Evolutionary conservation across 331 rosid genomes (phyloP).

Genomic region (Dryas integrifolia): DNA sequence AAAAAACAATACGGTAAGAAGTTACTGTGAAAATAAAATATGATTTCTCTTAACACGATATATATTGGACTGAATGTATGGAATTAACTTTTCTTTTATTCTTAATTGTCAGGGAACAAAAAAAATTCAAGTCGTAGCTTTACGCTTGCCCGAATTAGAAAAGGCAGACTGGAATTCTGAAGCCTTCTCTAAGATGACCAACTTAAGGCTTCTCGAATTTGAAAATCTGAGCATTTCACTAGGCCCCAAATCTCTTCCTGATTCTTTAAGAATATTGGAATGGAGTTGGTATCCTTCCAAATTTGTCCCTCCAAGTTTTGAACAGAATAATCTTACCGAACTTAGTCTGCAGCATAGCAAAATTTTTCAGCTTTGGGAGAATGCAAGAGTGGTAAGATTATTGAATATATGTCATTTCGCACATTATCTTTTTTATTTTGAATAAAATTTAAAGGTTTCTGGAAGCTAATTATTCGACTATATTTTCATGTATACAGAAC

Average conservation of each 20-base stretch:
- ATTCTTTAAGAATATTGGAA: neutral
- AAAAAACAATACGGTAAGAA: neutral
- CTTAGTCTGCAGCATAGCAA: neutral
- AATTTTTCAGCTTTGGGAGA: neutral
- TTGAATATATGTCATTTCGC: neutral
- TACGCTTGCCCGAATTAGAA: neutral
- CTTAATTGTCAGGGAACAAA: constrained; percentile 21
- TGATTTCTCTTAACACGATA: too few species aligned
- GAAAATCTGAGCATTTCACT: neutral
- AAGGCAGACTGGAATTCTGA: neutral
- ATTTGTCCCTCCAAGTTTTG: neutral
- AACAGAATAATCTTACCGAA: neutral
- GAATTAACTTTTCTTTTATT: neutral
- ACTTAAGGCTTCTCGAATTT: constrained; percentile 5
- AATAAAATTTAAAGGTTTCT: too few species aligned
- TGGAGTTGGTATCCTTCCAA: constrained; percentile 10
- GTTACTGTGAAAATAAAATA: too few species aligned
- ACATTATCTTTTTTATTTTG: too few species aligned
- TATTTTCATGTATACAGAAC: neutral
- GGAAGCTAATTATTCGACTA: neutral
- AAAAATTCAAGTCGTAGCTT: constrained; percentile 5
- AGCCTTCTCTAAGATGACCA: constrained; percentile 15
- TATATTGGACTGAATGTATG: neutral
- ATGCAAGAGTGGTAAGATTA: neutral
- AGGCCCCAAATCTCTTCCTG: neutral